Conservation (phyloP, 495 filamentous ascomycete genomes). For the Neurospora sp. region DNA sequence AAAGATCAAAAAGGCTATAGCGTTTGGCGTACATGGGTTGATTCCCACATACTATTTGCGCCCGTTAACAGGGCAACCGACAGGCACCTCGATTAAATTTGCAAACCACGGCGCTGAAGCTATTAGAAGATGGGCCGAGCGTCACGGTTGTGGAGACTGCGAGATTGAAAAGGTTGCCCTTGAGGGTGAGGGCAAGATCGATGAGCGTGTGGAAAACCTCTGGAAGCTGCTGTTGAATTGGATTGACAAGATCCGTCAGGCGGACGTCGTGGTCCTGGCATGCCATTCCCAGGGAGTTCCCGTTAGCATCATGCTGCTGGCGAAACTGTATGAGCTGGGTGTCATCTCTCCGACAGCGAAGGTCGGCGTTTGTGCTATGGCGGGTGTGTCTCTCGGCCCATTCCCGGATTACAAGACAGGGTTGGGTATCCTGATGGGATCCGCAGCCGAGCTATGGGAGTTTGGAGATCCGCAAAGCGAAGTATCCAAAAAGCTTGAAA, state of each 20-base stretch:
- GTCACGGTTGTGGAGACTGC: slow-evolving; percentile 51
- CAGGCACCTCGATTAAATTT: slow-evolving; percentile 88
- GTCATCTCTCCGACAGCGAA: slow-evolving; percentile 51
- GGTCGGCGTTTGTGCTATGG: slow-evolving; percentile 82
- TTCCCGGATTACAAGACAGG: slow-evolving; percentile 79
- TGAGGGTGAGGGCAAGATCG: slow-evolving; percentile 95
- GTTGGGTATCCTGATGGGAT: slow-evolving; percentile 65
- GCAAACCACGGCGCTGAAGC: slow-evolving; percentile 79
- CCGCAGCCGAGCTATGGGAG: slow-evolving; percentile 86
- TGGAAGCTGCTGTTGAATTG: slow-evolving; percentile 94
- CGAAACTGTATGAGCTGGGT: slow-evolving; percentile 75
- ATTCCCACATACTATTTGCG: slow-evolving; percentile 81
- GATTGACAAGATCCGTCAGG: slow-evolving; percentile 79
- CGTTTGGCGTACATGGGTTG: slow-evolving; percentile 90
- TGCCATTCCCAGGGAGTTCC: slow-evolving; percentile 96
- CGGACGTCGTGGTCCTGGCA: slow-evolving; percentile 81
- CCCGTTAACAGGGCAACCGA: slow-evolving; percentile 84
- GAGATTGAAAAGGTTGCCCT: slow-evolving; percentile 86
- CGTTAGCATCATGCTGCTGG: slow-evolving; percentile 85
- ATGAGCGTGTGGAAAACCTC: slow-evolving; percentile 76
- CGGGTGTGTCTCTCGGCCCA: slow-evolving; percentile 87
- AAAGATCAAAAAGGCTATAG: slow-evolving; percentile 70
- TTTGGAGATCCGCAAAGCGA: slow-evolving; percentile 71
- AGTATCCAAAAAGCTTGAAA: slow-evolving; percentile 73
- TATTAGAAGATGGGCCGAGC: slow-evolving; percentile 69